Evolutionary conservation across 768 basidiomycete species (phyloP), one percentile per base, ranked within the genome.

Genomic region (Russula emetica): DNA sequence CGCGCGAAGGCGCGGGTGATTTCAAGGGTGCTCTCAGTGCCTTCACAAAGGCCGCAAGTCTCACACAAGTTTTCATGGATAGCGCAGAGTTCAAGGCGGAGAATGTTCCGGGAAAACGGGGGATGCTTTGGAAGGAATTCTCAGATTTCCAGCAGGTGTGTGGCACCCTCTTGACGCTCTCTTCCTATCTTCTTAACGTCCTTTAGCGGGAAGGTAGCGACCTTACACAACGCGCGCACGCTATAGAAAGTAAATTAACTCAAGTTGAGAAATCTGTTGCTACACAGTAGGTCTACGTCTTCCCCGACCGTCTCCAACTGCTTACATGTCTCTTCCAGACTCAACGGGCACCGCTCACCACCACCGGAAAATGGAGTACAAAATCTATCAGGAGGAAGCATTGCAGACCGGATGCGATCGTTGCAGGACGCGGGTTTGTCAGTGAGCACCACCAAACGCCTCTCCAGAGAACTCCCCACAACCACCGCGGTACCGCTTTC

Each of bases 321-420:
- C 62, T 64, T 54, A 61, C 36, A 53, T 36, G n/a, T 61, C 38
- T 24, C 56, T 56, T 45, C 51, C 58, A 65, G 58, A 32, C 44
- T 63, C 38, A 54, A 67, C 49, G 67, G 63, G 14, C 62, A 69
- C 51, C 66, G 45, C 11, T 54, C 60, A 5, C 50, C 61, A 26
- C 30, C 62, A 38, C 22, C 59, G 44, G 34, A 58, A 49, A 65
- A 65, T 45, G 60, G 66, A 1, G 69, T 71, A 22, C 67, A 67
- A 61, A 79, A 79, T 64, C 69, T 68, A 1, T 61, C 81, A 2
- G 86, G 85, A n/a, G 84, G 79, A 7, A 86, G 84, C 55, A 91
- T 96, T 63, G 88, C 88, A 28, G 92, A 93, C 76, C 83, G 94
- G 55, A 80, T 94, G 75, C 84, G 82, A 68, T 84, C 88, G 18